Evolutionary conservation across 805 yeast genomes (phyloP).

Genomic region (Metschnikowia kunwiensis): DNA sequence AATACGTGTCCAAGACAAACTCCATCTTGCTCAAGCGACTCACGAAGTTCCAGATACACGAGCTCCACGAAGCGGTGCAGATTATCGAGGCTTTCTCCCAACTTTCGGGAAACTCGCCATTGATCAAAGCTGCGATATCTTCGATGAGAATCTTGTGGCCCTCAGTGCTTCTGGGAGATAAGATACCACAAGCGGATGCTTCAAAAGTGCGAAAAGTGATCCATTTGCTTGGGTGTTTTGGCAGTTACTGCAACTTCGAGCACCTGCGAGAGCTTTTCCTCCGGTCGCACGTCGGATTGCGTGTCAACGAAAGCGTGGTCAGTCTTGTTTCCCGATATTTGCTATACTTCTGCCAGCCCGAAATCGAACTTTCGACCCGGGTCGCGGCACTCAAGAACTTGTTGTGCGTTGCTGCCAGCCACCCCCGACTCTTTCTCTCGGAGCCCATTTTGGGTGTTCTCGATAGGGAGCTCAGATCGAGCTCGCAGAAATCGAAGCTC

Average conservation of each 20-base stretch:
- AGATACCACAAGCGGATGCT: slow-evolving; percentile 27
- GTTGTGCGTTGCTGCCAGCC: slow-evolving; percentile 55
- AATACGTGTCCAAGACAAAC: slow-evolving; percentile 50
- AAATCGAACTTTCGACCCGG: slow-evolving; percentile 34
- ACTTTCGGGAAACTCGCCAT: slow-evolving; percentile 42
- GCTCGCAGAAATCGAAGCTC: slow-evolving; percentile 41
- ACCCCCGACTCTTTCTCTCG: slow-evolving; percentile 64
- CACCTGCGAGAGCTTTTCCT: slow-evolving; percentile 38
- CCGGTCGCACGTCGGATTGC: slow-evolving; percentile 39
- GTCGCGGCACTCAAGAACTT: slow-evolving; percentile 56
- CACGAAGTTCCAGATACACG: slow-evolving; percentile 58
- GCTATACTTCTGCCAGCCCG: slow-evolving; percentile 48
- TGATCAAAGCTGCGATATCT: slow-evolving; percentile 63
- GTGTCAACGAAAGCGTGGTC: slow-evolving; percentile 51
- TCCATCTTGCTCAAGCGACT: slow-evolving; percentile 50
- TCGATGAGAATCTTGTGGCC: slow-evolving; percentile 53
- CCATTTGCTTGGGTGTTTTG: slow-evolving; percentile 66
- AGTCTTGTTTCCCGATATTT: slow-evolving; percentile 59
- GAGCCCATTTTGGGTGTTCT: slow-evolving; percentile 51
- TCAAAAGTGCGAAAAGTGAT: slow-evolving; percentile 48
- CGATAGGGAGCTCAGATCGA: slow-evolving; percentile 45
- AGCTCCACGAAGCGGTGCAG: slow-evolving; percentile 73
- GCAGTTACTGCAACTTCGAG: slow-evolving; percentile 64
- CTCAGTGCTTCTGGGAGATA: slow-evolving; percentile 31
- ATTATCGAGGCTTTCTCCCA: slow-evolving; percentile 56